Evolutionary conservation across 2,329 filamentous ascomycete genomes (phyloP).

Genomic region (Aspergillus tamarii): DNA sequence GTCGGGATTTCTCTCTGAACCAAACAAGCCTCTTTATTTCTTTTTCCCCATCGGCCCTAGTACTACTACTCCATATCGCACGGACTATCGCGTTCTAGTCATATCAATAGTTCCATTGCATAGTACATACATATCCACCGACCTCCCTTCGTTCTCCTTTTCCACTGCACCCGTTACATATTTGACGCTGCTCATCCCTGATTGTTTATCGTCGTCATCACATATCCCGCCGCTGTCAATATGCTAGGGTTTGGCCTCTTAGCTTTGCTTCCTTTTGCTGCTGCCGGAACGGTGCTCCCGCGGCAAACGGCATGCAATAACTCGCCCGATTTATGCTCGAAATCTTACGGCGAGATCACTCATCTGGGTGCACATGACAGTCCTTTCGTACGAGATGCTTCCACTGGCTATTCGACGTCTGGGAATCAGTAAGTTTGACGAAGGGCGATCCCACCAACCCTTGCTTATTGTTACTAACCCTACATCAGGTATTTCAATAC

Average conservation of each 20-base stretch:
- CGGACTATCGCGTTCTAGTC: background rate
- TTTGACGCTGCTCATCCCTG: background rate
- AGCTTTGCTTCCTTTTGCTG: conserved; percentile 32
- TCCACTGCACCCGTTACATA: background rate
- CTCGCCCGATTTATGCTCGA: conserved; percentile 71
- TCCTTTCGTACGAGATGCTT: conserved; percentile 68
- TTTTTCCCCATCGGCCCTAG: background rate
- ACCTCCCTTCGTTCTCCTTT: background rate
- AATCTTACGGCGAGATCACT: conserved; percentile 74
- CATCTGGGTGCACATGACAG: conserved; percentile 78
- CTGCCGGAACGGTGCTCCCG: conserved; percentile 32
- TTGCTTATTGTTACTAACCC: background rate
- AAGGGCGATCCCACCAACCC: background rate
- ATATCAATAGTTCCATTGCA: background rate
- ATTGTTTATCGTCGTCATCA: background rate
- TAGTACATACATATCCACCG: background rate
- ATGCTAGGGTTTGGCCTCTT: conserved; percentile 37
- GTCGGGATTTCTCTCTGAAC: background rate
- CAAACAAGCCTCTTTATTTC: background rate
- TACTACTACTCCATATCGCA: background rate
- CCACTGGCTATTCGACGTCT: conserved; percentile 63
- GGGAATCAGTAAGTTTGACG: conserved; percentile 67
- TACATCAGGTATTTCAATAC: conserved; percentile 62
- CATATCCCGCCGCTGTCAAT: conserved; percentile 1
- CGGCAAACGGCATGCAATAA: conserved; percentile 72